These are phyloP conservation scores for Niveomyces coronatus DNA, from an alignment of 2,329 filamentous ascomycete genomes.

Conservation along the genomic window DNA sequence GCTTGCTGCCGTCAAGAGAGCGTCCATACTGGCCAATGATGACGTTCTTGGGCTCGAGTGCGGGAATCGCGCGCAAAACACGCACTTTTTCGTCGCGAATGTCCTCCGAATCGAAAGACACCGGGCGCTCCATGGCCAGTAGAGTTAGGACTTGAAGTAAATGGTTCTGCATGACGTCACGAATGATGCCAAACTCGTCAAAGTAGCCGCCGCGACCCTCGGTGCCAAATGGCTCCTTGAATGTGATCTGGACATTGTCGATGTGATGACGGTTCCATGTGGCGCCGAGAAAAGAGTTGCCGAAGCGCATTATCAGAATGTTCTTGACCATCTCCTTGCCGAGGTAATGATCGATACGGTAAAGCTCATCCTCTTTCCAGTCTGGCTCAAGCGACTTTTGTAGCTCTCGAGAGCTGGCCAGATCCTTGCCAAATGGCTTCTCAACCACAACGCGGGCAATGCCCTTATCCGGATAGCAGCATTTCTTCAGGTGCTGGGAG, in stretches of 20 bases:
- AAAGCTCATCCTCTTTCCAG: slow-evolving; percentile 98
- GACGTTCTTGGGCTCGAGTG: slow-evolving; percentile 98
- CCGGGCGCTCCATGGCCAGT: slow-evolving; percentile 94
- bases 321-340: slow-evolving; percentile 99
- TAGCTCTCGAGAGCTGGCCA: slow-evolving; percentile 85
- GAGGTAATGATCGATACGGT: slow-evolving; percentile 98
- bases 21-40: slow-evolving; percentile 98
- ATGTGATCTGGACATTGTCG: slow-evolving; percentile 97
- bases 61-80: slow-evolving; percentile 83
- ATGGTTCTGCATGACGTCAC: slow-evolving; percentile 99
- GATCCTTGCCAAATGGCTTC: slow-evolving; percentile 98
- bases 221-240: slow-evolving; percentile 98
- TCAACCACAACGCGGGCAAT: slow-evolving; percentile 95
- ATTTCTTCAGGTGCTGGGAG: slow-evolving; percentile 92
- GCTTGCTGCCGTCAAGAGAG: slow-evolving; percentile 92
- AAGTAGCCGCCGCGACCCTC: slow-evolving; percentile 98
- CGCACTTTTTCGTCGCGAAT: slow-evolving; percentile 98
- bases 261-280: slow-evolving; percentile 99
- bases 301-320: slow-evolving; percentile 93
- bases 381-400: slow-evolving; percentile 92
- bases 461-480: slow-evolving; percentile 87
- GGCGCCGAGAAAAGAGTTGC: slow-evolving; percentile 96
- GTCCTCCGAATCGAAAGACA: slow-evolving; percentile 96
- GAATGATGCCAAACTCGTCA: slow-evolving; percentile 98
- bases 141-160: slow-evolving; percentile 92